These are phyloP conservation scores for Ichthyophthirius multifiliis DNA, from an alignment of 169 alveolate genomes.

Conservation along the genomic window DNA sequence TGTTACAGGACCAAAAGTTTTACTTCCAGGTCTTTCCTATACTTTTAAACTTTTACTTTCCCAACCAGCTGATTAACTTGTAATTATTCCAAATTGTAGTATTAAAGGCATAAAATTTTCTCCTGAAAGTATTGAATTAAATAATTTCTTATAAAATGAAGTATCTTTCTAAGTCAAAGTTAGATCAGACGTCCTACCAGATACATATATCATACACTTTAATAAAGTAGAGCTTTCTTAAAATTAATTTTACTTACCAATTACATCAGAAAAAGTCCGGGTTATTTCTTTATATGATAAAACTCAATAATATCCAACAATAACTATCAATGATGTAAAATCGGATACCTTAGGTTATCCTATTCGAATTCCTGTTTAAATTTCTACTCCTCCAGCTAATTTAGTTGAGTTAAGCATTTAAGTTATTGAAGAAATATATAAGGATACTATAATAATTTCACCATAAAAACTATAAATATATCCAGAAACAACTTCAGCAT, in stretches of 20 bases:
- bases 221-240: not conserved
- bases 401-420: not conserved
- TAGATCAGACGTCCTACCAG: constrained; percentile 7
- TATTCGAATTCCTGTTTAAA: not conserved
- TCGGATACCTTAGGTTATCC: not conserved
- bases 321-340: not conserved
- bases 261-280: too few species aligned
- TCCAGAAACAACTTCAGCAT: not conserved
- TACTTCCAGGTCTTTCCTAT: not conserved
- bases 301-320: not conserved
- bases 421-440: not conserved
- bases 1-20: not conserved
- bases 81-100: not conserved
- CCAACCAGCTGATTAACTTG: not conserved
- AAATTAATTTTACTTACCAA: not conserved
- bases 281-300: not conserved
- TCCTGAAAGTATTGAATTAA: not conserved
- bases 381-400: not conserved
- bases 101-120: not conserved
- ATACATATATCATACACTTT: not conserved
- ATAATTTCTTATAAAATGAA: not conserved
- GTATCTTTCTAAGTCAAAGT: not conserved
- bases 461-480: not conserved
- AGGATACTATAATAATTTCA: not conserved
- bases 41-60: not conserved